Base-by-base conservation (phyloP, 805 yeast species). In the Scheffersomyces lignosus region DNA sequence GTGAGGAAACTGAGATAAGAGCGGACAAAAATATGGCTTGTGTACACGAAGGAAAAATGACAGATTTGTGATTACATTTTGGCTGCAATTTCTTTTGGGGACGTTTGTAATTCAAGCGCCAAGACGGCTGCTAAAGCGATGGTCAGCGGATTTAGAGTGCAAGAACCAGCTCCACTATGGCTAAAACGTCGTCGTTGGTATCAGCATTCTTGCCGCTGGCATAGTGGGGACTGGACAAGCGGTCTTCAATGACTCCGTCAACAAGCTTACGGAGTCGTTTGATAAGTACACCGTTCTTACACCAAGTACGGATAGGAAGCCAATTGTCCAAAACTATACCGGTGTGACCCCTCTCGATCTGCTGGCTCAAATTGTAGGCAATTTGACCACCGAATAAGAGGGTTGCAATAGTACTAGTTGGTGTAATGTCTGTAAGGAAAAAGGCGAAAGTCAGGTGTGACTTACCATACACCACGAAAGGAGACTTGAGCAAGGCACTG, bases 281-380 rank as follows among this genome's bases (percentile, higher is more conserved):
- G 20, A 90, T 73, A 31, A 91, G 64, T 2, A 91, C 96, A 1
- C 90, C 98, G 51, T 90, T 87, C 47, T 93, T 86, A 45, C 96
- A 84, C 97, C 97, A 91, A 1, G 96, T 87, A 43, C 87, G 72
- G 9, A 91, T 73, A 0, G 96, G 95, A 23, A 87, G 62, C 97
- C 98, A 90, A n/a, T 74, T 73, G 48, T 87, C 96, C 37, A 91
- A 64, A 6, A 88, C 80, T 24, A 93, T 77, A 15, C 97, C 97
- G 0, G 96, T 95, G 0, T 89, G 71, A 1, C 75, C 74, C 4
- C 58, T 52, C 1, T 75, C 65, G 0, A 71, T 57, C 22, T 58
- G 43, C 5, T 62, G 52, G 8, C 67, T 55, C 33, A 80, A 47
- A 48, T 84, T 87, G 54, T 81, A 83, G 27, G 69, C 59, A 14